Evolutionary conservation across 257 asterid genomes (phyloP), one percentile per base, ranked within the genome.

Genomic region (Fraxinus anomala): DNA sequence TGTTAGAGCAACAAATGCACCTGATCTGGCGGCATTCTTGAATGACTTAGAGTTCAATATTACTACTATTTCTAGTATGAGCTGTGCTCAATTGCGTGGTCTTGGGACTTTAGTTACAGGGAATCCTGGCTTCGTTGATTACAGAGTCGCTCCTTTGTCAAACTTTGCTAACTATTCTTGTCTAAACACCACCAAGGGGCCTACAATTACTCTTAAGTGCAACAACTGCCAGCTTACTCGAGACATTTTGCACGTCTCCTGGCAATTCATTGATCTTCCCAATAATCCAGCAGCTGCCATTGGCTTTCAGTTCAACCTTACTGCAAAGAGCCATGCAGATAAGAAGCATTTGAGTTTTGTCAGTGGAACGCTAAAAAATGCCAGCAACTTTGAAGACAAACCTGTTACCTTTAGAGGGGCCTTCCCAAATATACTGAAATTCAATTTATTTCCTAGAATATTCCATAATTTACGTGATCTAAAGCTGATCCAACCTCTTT

Each of bases 181-280:
- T 80, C 72, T 85, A 63, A 95, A 95, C 91, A 89, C 99, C 72
- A 90, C 90, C 31, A 61, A 65, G 79, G 99, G 99, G 74, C 99
- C 99, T 9, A 90, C 96, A 65, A 79, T 95, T 69, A 76, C 81
- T 21, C 85, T 95, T 33, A 85, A 74, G 56, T 95, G 99, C 83
- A 86, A 74, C 69, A 85, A 85, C 54, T 95, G 99, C 85, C 89
- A 80, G 49, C 87, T 87, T 76, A 75, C 86, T 77, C 79, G 85
- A 56, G 98, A 91, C 82, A 72, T 66, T 69, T 88, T 90, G 44
- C 91, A 86, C 56, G 75, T 95, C 51, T 85, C 99, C 0, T 95
- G 99, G 99, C 91, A 90, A 70, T 95, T 93, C 79, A 88, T 93
- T 73, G 99, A 95, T 85, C 90, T 93, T 82, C 97, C 98, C 23